Evolutionary conservation across 768 basidiomycete species (phyloP).

Genomic region (Calocybe gangraenosa): DNA sequence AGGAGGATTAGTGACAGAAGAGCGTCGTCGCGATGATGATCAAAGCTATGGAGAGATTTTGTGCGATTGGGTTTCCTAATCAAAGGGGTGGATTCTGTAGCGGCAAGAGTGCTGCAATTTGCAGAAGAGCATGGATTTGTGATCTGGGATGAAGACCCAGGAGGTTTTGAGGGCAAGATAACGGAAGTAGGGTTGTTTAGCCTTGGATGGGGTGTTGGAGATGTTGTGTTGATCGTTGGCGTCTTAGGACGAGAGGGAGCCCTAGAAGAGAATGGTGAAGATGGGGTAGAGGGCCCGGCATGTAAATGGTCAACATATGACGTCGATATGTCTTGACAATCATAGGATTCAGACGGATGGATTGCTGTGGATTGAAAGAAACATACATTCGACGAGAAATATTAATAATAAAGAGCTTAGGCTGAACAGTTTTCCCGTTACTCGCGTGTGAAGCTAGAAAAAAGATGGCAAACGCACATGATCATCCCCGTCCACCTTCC

Average conservation of each 20-base stretch:
- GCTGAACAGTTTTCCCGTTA: slow-evolving; percentile 31
- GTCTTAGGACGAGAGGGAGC: slow-evolving; percentile 18
- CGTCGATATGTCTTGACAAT: slow-evolving; percentile 61
- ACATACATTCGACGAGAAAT: slow-evolving; percentile 78
- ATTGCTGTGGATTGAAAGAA: background rate
- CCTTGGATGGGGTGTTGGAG: background rate
- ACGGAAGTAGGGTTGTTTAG: background rate
- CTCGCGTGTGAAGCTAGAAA: no score
- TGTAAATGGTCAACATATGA: slow-evolving; percentile 72
- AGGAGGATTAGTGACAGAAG: slow-evolving; percentile 16
- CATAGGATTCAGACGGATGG: background rate
- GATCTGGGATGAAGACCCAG: background rate
- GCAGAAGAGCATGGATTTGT: background rate
- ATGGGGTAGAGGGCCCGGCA: slow-evolving; percentile 50
- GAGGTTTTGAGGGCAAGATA: background rate
- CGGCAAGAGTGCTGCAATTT: slow-evolving; percentile 1
- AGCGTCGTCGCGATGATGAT: slow-evolving; percentile 10
- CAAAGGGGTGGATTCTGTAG: slow-evolving; percentile 11
- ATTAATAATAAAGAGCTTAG: slow-evolving; percentile 63
- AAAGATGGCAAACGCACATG: slow-evolving; percentile 46
- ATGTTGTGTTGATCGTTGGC: slow-evolving; percentile 5
- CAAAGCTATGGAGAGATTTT: slow-evolving; percentile 14
- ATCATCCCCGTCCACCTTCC: slow-evolving; percentile 65
- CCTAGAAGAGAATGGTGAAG: slow-evolving; percentile 31
- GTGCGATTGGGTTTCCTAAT: slow-evolving; percentile 4